Evolutionary conservation across 352 stramenopile genomes (phyloP), one percentile per base, ranked within the genome.

Genomic region (Aphanomyces invadans): DNA sequence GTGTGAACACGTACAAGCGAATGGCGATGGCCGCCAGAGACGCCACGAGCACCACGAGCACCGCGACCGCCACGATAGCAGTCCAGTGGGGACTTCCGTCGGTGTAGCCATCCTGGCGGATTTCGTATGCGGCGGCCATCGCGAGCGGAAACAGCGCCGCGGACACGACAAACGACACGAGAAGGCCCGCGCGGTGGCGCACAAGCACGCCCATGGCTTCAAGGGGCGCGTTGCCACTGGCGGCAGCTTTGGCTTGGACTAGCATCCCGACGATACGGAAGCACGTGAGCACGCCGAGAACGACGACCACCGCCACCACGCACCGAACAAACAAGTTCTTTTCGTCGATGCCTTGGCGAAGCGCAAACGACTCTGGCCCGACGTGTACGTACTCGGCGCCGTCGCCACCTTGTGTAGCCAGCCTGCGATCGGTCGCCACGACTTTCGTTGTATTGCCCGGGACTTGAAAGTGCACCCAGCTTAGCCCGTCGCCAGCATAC

Each of bases 21-120:
- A 59, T 11, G 32, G 10, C 29, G 2, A 57, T 32, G 5, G 10
- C 42, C 25, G 21, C 42, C 4, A 67, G 23, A 3, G 11, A 23
- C 10, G 54, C 26, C 31, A 57, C 39, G 11, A 67, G 19, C 9
- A 10, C 4, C 19, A 57, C 48, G n/a, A 67, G n/a, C 33, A 44
- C 54, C 17, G 57, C 12, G 25, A 42, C 25, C 9, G 60, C 60
- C 12, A 57, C 10, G 25, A 67, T 21, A 15, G n/a, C 60, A 7
- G 39, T 57, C 2, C 42, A n/a, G 26, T 67, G 60, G 12, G 60
- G 42, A 9, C 46, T 31, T 4, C 21, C 31, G 17, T 15, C 12
- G 17, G 60, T 67, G 23, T 57, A 57, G n/a, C n/a, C 46, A 23
- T 67, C 60, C 28, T 67, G 60, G 11, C 60, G 60, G 10, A 57